phyloP scores from a whole-genome alignment of 768 basidiomycete species.

The Pleurotus tuber-regium region DNA sequence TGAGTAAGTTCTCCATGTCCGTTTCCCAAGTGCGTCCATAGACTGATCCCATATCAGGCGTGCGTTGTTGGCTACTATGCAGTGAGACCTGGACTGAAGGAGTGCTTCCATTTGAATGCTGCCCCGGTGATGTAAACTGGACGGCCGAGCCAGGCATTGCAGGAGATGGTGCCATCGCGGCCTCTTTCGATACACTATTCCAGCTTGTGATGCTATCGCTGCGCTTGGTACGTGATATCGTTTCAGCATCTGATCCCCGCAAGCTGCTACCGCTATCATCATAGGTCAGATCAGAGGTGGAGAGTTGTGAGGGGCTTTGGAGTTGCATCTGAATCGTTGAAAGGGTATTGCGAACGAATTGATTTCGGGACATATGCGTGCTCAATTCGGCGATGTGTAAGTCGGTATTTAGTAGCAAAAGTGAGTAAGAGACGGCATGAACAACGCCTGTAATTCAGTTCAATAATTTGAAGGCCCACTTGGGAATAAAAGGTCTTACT shows the following conservation, averaged over 20 bases:
- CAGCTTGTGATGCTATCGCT: conserved; percentile 85
- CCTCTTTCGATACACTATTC: conserved; percentile 73
- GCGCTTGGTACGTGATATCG: conserved; percentile 57
- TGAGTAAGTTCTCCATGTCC: conserved; percentile 85
- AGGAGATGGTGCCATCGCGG: conserved; percentile 36
- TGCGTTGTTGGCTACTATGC: conserved; percentile 32
- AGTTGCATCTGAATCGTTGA: conserved; percentile 79
- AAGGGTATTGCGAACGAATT: conserved; percentile 93
- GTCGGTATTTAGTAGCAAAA: conserved; percentile 94
- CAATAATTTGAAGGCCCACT: not conserved
- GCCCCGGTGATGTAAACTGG: conserved; percentile 24
- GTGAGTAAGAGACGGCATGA: conserved; percentile 92
- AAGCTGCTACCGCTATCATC: conserved; percentile 66
- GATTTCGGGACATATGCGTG: conserved; percentile 85
- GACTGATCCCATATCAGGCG: conserved; percentile 23
- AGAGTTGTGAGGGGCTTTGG: conserved; percentile 49
- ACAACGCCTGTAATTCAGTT: conserved; percentile 63
- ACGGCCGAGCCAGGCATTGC: conserved; percentile 27
- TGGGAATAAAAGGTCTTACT: conserved; percentile 50
- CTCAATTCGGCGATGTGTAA: conserved; percentile 91
- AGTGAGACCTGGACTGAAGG: conserved; percentile 57
- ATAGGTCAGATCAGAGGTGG: conserved; percentile 59
- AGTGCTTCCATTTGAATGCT: conserved; percentile 55
- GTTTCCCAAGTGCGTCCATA: conserved; percentile 77
- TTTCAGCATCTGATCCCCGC: conserved; percentile 58